These are phyloP conservation scores for Chlorella variabilis DNA, from an alignment of 163 green algal species.

Conservation along the genomic window DNA sequence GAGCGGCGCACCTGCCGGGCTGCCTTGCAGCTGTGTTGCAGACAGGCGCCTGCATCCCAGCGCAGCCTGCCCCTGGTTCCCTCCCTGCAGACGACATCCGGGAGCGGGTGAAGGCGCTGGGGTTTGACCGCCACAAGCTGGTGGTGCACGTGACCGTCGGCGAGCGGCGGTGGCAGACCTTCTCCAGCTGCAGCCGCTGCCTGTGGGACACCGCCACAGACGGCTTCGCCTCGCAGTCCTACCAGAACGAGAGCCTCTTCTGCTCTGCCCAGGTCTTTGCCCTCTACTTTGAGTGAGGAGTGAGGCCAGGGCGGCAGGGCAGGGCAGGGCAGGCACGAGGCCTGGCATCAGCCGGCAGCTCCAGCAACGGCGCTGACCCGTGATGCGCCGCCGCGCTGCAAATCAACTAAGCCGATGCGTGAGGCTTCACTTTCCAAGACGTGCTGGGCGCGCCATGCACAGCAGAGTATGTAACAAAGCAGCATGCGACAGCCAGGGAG, in stretches of 20 bases:
- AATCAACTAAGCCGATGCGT: no score
- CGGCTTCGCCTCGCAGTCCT: conserved; percentile 79
- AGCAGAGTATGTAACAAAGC: no score
- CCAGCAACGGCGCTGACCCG: neutral
- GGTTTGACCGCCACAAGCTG: conserved; percentile 90
- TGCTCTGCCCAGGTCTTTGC: conserved; percentile 78
- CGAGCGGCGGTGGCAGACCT: conserved; percentile 86
- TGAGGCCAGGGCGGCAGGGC: no score
- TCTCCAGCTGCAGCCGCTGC: conserved; percentile 81
- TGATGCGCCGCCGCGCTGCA: neutral
- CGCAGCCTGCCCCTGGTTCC: no score
- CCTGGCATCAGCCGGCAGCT: no score
- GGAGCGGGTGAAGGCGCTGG: conserved; percentile 85
- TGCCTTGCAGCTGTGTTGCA: no score
- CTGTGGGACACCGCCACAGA: conserved; percentile 91
- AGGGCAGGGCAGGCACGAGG: no score
- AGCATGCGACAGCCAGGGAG: no score
- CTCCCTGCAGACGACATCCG: conserved; percentile 70
- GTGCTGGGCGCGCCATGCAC: no score
- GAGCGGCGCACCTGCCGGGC: no score
- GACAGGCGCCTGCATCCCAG: no score
- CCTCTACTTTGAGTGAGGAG: conserved; percentile 31
- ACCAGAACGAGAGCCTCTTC: conserved; percentile 86
- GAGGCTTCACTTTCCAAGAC: no score
- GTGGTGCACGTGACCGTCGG: conserved; percentile 85